Conservation (phyloP, 2,329 filamentous ascomycete species). For the Botrytis pseudocinerea region DNA sequence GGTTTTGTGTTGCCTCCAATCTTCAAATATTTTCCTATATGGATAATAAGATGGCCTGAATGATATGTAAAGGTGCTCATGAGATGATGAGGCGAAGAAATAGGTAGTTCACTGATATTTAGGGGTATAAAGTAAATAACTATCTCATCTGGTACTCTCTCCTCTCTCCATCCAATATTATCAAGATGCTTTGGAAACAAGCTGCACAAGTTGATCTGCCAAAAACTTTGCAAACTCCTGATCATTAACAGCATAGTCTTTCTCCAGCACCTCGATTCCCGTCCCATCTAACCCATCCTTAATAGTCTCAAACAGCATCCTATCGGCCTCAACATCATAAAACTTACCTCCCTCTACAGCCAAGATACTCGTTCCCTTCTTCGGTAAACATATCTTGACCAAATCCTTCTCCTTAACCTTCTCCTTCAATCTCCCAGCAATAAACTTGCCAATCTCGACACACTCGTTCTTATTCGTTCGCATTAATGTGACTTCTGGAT, state of each 20-base stretch:
- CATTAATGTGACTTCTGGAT: slow-evolving; percentile 66
- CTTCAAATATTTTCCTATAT: background rate
- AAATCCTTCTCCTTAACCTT: slow-evolving; percentile 44
- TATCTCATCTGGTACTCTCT: background rate
- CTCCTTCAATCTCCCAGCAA: slow-evolving; percentile 53
- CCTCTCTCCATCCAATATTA: background rate
- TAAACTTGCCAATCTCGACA: slow-evolving; percentile 53
- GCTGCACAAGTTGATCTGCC: slow-evolving; percentile 41
- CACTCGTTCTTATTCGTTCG: slow-evolving; percentile 61
- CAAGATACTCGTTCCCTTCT: slow-evolving; percentile 62
- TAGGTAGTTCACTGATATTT: background rate
- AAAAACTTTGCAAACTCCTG: slow-evolving; percentile 50
- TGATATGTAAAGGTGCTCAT: background rate
- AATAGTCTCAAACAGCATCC: slow-evolving; percentile 55
- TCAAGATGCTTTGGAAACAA: background rate
- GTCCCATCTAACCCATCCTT: slow-evolving; percentile 50
- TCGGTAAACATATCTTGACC: slow-evolving; percentile 60
- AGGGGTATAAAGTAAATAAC: background rate
- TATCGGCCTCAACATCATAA: slow-evolving; percentile 47
- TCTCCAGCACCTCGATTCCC: slow-evolving; percentile 51
- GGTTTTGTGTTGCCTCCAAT: background rate
- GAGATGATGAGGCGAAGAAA: background rate
- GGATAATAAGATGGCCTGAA: background rate
- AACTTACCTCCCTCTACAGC: slow-evolving; percentile 56
- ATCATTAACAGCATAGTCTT: slow-evolving; percentile 56